Percentiles rank a stretch among this genome's conserved stretches.
phyloP scores from a whole-genome alignment of 2,329 filamentous ascomycete species.

The Phyllosticta citribraziliensis region DNA sequence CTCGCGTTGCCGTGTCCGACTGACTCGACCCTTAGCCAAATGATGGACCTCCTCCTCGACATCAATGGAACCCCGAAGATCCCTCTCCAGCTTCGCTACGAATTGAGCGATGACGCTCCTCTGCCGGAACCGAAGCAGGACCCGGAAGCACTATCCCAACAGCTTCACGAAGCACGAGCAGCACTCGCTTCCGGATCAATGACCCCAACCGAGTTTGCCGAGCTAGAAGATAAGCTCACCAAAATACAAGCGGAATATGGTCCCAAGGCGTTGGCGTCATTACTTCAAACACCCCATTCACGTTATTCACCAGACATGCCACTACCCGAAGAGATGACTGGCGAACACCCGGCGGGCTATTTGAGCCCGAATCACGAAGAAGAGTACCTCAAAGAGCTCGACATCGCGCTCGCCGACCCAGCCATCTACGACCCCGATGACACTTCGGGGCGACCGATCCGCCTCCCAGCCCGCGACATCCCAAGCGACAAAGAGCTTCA shows the following conservation, averaged over 20 bases:
- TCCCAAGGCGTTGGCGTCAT: slow-evolving; percentile 23
- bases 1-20: slow-evolving; percentile 4
- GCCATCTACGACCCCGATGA: slow-evolving; percentile 44
- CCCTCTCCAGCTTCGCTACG: slow-evolving; percentile 62
- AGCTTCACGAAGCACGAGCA: slow-evolving; percentile 24
- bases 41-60: slow-evolving; percentile 81
- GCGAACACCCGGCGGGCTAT: slow-evolving; percentile 53
- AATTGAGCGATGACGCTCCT: slow-evolving; percentile 40
- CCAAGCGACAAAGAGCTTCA: slow-evolving; percentile 42
- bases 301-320: slow-evolving; percentile 22
- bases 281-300: slow-evolving; percentile 35
- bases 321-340: slow-evolving; percentile 32
- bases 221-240: slow-evolving; percentile 20
- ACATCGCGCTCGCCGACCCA: slow-evolving; percentile 41
- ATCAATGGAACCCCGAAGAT: slow-evolving; percentile 79
- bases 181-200: slow-evolving; percentile 23
- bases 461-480: slow-evolving; percentile 28
- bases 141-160: slow-evolving; percentile 18
- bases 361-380: slow-evolving; percentile 62
- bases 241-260: slow-evolving; percentile 18
- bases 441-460: slow-evolving; percentile 29
- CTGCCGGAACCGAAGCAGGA: slow-evolving; percentile 10
- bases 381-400: slow-evolving; percentile 60
- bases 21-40: slow-evolving; percentile 48
- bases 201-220: slow-evolving; percentile 22